Conservation (phyloP, 83 land plant genomes). For the Thuja plicata region DNA sequence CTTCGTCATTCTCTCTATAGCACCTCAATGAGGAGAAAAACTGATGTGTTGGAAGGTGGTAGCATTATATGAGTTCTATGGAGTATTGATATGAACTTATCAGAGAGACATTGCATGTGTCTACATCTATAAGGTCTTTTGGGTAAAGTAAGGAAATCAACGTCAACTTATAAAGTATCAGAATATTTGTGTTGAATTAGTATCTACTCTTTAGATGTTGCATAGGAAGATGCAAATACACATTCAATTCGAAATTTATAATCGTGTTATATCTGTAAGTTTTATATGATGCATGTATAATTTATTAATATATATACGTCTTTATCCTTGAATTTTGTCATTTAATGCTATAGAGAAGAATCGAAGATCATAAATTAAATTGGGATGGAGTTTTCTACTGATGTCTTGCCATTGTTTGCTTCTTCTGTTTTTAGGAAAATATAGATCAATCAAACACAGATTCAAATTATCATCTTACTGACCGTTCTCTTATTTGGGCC, state of each 20-base stretch:
- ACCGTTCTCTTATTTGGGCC: slow-evolving; percentile 20
- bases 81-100: not conserved
- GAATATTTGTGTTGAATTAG: not conserved
- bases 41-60: not conserved
- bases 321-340: not conserved
- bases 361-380: not conserved
- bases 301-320: too few species aligned
- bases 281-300: not conserved
- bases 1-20: not conserved
- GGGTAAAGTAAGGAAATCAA: not conserved
- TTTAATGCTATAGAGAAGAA: not conserved
- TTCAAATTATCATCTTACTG: not conserved
- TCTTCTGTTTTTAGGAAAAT: not conserved
- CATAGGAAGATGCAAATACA: not conserved
- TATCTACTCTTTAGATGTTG: not conserved
- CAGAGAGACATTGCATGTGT: not conserved
- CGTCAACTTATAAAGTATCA: not conserved
- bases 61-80: not conserved
- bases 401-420: not conserved
- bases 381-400: not conserved
- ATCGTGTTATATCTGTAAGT: not conserved
- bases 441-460: not conserved
- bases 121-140: not conserved
- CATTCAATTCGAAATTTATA: not conserved
- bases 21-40: not conserved